Percentiles rank a stretch among this genome's conserved stretches.
phyloP scores from a whole-genome alignment of 345 rosid genomes.

The Erodium maritimum region DNA sequence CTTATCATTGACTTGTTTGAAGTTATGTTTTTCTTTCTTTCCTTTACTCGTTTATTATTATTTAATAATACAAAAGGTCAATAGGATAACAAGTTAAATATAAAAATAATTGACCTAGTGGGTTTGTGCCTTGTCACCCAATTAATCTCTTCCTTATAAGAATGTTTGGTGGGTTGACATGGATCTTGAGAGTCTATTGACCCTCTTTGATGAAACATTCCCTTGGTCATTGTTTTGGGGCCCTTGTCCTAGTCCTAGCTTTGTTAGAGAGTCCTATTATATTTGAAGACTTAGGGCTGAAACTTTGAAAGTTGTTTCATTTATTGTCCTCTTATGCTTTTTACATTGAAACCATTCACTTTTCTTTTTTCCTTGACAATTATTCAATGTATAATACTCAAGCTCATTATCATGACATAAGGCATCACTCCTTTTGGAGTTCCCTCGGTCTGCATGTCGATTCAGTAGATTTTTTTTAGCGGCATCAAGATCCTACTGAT shows the following conservation, averaged over 20 bases:
- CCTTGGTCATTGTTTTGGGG: conserved; percentile 15
- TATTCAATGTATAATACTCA: too few relatives aligned
- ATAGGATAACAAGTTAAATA: conserved; percentile 8
- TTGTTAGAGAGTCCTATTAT: conserved; percentile 6
- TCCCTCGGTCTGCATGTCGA: too few relatives aligned
- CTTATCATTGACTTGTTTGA: conserved; percentile 18
- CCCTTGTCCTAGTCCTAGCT: conserved; percentile 5
- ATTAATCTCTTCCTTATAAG: conserved; percentile 9
- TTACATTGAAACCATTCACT: neutral
- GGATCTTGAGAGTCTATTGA: conserved; percentile 16
- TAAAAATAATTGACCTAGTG: conserved; percentile 25
- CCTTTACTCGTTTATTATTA: too few relatives aligned
- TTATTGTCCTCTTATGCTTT: conserved; percentile 13
- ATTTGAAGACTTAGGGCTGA: conserved; percentile 12
- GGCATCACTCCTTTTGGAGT: too few relatives aligned
- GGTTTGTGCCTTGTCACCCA: conserved; percentile 23
- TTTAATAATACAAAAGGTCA: neutral
- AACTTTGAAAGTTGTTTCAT: conserved; percentile 4
- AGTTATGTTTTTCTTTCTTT: neutral
- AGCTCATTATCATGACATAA: too few relatives aligned
- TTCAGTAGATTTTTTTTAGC: too few relatives aligned
- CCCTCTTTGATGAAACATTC: conserved; percentile 33
- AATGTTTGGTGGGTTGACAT: conserved; percentile 35
- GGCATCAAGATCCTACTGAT: too few relatives aligned
- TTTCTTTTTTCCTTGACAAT: neutral